These are phyloP conservation scores for Malania oleifera DNA, from an alignment of 164 flowering plant species.

Conservation along the genomic window DNA sequence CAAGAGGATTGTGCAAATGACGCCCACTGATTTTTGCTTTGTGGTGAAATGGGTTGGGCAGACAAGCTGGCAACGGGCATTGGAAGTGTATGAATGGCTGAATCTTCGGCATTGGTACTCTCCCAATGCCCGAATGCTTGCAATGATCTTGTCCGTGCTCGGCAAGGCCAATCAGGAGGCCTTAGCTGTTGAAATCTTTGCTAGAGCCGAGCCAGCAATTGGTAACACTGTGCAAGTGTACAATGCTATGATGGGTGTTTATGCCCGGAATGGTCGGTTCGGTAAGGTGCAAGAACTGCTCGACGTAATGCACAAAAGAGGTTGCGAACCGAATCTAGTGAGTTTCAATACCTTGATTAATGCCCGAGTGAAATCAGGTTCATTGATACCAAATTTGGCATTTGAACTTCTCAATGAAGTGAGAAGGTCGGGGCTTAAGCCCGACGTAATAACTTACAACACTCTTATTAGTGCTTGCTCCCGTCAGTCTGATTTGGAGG, in stretches of 20 bases:
- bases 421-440: constrained; percentile 63
- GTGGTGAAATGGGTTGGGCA: constrained; percentile 86
- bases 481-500: constrained; percentile 67
- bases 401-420: constrained; percentile 64
- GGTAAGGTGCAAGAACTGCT: constrained; percentile 63
- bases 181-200: constrained; percentile 70
- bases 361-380: constrained; percentile 65
- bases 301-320: constrained; percentile 60
- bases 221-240: constrained; percentile 75
- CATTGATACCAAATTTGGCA: constrained; percentile 48
- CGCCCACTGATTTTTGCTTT: constrained; percentile 85
- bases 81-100: constrained; percentile 94
- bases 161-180: constrained; percentile 87
- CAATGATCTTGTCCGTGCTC: constrained; percentile 72
- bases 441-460: constrained; percentile 91
- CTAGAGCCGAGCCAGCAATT: constrained; percentile 41
- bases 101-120: constrained; percentile 80
- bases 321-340: constrained; percentile 85
- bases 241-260: constrained; percentile 96
- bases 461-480: constrained; percentile 93
- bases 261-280: constrained; percentile 74
- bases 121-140: constrained; percentile 81
- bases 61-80: constrained; percentile 75
- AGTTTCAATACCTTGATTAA: constrained; percentile 92
- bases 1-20: constrained; percentile 65